Evolutionary conservation across 2,329 filamentous ascomycete genomes (phyloP).

Genomic region (Oidium heveae): DNA sequence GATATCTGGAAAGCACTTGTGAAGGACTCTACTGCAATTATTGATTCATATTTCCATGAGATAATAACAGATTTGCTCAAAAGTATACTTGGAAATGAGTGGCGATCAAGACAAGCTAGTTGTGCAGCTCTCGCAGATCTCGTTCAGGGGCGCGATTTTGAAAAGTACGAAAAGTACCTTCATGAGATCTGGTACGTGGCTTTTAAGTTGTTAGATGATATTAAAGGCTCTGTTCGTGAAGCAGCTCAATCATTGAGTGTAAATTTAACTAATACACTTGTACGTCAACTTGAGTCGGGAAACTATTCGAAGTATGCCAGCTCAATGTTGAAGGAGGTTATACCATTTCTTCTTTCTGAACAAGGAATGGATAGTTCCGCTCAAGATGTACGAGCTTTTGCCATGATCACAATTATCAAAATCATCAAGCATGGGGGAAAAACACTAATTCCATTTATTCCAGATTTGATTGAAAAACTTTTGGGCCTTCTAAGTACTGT

Average conservation of each 20-base stretch:
- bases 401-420: slow-evolving; percentile 60
- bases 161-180: slow-evolving; percentile 63
- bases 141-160: slow-evolving; percentile 52
- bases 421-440: slow-evolving; percentile 77
- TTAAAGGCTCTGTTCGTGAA: slow-evolving; percentile 68
- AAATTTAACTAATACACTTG: slow-evolving; percentile 59
- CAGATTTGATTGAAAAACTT: slow-evolving; percentile 57
- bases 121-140: slow-evolving; percentile 77
- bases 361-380: slow-evolving; percentile 75
- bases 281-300: slow-evolving; percentile 62
- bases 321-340: slow-evolving; percentile 60
- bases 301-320: slow-evolving; percentile 42
- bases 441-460: slow-evolving; percentile 54
- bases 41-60: slow-evolving; percentile 61
- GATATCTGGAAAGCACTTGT: slow-evolving; percentile 95
- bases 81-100: slow-evolving; percentile 73
- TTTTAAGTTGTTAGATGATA: slow-evolving; percentile 84
- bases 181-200: slow-evolving; percentile 63
- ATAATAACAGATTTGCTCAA: slow-evolving; percentile 74
- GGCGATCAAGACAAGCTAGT: slow-evolving; percentile 78
- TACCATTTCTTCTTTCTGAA: slow-evolving; percentile 75
- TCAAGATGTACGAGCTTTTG: slow-evolving; percentile 65
- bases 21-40: slow-evolving; percentile 53
- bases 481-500: slow-evolving; percentile 64
- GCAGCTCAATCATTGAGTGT: slow-evolving; percentile 66